Conservation (phyloP, 345 rosid species). For the Erucastrum elatum region DNA sequence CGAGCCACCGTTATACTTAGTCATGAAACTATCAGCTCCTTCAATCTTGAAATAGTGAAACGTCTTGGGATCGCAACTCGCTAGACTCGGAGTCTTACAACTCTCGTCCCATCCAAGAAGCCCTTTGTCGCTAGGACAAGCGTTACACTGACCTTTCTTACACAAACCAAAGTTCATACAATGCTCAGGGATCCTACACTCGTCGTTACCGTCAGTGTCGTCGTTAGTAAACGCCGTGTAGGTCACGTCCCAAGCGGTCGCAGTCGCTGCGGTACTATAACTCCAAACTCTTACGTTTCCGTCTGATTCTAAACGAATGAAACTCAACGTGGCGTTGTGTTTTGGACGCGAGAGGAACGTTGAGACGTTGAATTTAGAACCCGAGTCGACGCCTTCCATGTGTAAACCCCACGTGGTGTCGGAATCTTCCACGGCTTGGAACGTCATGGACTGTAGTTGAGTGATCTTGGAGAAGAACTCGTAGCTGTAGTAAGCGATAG, state of each 20-base stretch:
- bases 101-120: constrained; percentile 50
- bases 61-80: constrained; percentile 20
- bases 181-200: constrained; percentile 38
- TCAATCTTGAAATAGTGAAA: constrained; percentile 47
- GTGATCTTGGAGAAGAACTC: background rate
- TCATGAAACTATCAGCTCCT: constrained; percentile 56
- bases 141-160: constrained; percentile 39
- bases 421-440: background rate
- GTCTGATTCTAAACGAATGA: background rate
- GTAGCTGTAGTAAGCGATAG: background rate
- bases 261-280: background rate
- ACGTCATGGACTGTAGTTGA: background rate
- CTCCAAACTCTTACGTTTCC: background rate
- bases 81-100: constrained; percentile 36
- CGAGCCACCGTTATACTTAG: constrained; percentile 47
- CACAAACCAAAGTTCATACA: constrained; percentile 38
- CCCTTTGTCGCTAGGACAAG: constrained; percentile 41
- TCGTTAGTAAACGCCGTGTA: constrained; percentile 11
- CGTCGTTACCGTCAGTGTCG: constrained; percentile 33
- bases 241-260: constrained; percentile 39
- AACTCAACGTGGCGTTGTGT: constrained; percentile 1
- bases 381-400: constrained; percentile 18
- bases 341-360: background rate
- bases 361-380: background rate
- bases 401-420: constrained; percentile 34